These are phyloP conservation scores for Leptographium radiaticola DNA, from an alignment of 2,329 filamentous ascomycete species.

Conservation along the genomic window DNA sequence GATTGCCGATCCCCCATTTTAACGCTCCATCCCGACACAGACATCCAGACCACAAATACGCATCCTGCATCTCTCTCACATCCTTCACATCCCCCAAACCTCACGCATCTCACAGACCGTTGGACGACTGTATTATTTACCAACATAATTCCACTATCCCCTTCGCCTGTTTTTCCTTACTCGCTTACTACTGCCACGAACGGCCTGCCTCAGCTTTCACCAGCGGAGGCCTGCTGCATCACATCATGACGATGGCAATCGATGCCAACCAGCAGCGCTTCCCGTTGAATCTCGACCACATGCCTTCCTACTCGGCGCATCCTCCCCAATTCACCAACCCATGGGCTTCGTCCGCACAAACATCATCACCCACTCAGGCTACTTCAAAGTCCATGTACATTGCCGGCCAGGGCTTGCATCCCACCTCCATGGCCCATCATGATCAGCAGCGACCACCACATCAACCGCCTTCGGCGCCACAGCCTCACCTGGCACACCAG, in stretches of 20 bases:
- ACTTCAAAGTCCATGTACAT: constrained; percentile 50
- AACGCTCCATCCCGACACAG: constrained; percentile 4
- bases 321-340: constrained; percentile 78
- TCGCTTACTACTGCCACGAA: no score
- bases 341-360: constrained; percentile 54
- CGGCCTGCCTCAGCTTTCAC: background rate
- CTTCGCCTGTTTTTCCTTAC: no score
- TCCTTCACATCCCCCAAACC: background rate
- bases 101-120: no score
- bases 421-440: constrained; percentile 45
- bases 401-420: constrained; percentile 39
- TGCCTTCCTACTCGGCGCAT: constrained; percentile 53
- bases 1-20: constrained; percentile 42
- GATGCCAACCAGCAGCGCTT: constrained; percentile 77
- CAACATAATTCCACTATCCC: no score
- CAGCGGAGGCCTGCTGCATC: background rate
- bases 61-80: background rate
- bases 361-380: constrained; percentile 29
- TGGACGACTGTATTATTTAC: no score
- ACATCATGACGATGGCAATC: constrained; percentile 87
- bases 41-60: background rate
- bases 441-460: constrained; percentile 24
- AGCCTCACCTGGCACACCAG: constrained; percentile 26
- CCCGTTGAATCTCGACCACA: constrained; percentile 66
- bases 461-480: constrained; percentile 10